Percentiles rank a stretch among this genome's conserved stretches.
Evolutionary conservation across 257 asterid species (phyloP).

Genomic region (Solanum sitiens): DNA sequence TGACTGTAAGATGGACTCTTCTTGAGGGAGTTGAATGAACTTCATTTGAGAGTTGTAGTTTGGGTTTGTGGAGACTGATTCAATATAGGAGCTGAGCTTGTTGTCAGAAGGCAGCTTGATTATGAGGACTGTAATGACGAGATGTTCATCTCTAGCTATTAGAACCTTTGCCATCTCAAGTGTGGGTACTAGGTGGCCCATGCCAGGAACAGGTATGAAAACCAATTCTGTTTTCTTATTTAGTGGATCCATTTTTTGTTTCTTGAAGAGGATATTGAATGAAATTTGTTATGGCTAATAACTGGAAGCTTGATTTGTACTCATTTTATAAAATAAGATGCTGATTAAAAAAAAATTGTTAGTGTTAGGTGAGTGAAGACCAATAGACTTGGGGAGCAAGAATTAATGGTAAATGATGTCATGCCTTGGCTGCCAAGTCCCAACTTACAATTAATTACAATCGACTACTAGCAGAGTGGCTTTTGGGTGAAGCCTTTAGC

Average conservation of each 20-base stretch:
- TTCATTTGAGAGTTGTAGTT: background rate
- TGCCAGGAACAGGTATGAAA: background rate
- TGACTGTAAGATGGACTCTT: background rate
- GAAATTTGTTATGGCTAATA: background rate
- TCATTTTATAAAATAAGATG: background rate
- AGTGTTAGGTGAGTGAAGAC: background rate
- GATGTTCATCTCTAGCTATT: background rate
- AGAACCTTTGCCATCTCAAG: background rate
- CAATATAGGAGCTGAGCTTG: background rate
- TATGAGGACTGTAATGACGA: background rate
- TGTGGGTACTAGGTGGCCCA: background rate
- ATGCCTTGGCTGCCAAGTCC: background rate
- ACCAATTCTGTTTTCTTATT: background rate
- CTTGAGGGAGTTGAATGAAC: background rate
- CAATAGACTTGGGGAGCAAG: background rate
- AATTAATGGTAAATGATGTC: background rate
- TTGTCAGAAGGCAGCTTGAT: background rate
- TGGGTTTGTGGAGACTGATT: background rate
- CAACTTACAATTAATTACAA: background rate
- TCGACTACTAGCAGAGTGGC: background rate
- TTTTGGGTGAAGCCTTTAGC: background rate
- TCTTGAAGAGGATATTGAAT: background rate
- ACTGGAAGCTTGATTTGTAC: background rate
- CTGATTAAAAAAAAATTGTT: background rate
- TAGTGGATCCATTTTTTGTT: background rate